phyloP scores from a whole-genome alignment of 2,329 filamentous ascomycete species.

The Colletotrichum caudatum region DNA sequence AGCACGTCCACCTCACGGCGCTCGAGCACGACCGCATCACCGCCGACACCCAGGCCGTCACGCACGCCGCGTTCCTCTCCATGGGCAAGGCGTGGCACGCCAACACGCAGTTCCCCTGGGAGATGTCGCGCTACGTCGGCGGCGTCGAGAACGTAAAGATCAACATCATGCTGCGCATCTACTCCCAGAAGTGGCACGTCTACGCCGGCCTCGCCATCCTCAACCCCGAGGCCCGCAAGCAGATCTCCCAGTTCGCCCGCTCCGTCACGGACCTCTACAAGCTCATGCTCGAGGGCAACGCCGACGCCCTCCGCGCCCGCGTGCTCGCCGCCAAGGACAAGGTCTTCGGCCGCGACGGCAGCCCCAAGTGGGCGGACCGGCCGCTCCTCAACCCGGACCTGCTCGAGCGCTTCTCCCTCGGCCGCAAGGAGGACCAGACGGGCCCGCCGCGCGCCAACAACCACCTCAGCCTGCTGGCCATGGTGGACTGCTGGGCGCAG shows the following conservation, averaged over 20 bases:
- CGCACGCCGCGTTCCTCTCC: constrained; percentile 93
- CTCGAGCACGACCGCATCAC: constrained; percentile 95
- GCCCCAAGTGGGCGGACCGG: constrained; percentile 68
- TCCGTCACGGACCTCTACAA: constrained; percentile 96
- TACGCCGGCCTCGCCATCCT: constrained; percentile 97
- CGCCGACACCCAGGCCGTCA: constrained; percentile 97
- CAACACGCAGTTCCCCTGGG: constrained; percentile 96
- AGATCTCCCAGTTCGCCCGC: constrained; percentile 94
- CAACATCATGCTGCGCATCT: constrained; percentile 97
- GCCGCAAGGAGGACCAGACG: constrained; percentile 71
- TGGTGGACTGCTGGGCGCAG: constrained; percentile 98
- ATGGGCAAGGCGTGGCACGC: constrained; percentile 99
- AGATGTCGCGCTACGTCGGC: constrained; percentile 92
- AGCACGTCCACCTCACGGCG: constrained; percentile 88
- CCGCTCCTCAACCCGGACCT: constrained; percentile 84
- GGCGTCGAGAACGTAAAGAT: constrained; percentile 99
- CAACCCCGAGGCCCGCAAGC: constrained; percentile 90
- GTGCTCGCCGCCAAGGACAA: constrained; percentile 75
- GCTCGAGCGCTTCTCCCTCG: constrained; percentile 87
- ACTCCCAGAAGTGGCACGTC: constrained; percentile 99
- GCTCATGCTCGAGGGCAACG: constrained; percentile 90
- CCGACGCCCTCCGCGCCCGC: constrained; percentile 77
- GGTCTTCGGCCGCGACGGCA: constrained; percentile 76
- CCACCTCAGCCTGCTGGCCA: constrained; percentile 91
- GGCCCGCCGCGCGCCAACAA: constrained; percentile 81